Conservation (phyloP, 495 filamentous ascomycete species). For the Cudoniella acicularis region DNA sequence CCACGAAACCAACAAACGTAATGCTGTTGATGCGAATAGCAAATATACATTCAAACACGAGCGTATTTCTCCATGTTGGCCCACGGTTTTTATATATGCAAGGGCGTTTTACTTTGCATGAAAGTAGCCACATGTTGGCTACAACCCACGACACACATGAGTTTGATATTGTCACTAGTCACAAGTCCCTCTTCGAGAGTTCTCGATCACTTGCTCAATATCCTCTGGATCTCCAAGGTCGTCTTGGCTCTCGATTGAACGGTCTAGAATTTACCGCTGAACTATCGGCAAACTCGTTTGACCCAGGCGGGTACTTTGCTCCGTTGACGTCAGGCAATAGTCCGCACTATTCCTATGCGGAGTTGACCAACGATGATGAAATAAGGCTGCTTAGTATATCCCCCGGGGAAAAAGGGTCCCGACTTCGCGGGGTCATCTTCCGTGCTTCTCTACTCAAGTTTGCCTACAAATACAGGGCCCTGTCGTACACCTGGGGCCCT, state of each 20-base stretch:
- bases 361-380: neutral
- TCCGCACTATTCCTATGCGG: neutral
- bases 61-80: neutral
- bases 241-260: neutral
- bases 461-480: neutral
- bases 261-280: no score
- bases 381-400: neutral
- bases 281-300: no score
- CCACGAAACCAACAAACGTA: neutral
- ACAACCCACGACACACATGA: neutral
- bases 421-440: neutral
- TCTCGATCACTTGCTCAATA: neutral
- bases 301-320: no score
- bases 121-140: neutral
- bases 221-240: neutral
- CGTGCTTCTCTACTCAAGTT: neutral
- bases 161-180: neutral
- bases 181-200: no score
- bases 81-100: neutral
- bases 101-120: neutral
- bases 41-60: neutral
- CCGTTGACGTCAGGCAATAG: neutral
- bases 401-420: neutral
- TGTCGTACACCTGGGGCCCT: constrained; percentile 14
- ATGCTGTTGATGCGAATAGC: neutral